These are phyloP conservation scores for Trichophyton schoenleinii DNA, from an alignment of 2,329 filamentous ascomycete genomes.

Conservation along the genomic window DNA sequence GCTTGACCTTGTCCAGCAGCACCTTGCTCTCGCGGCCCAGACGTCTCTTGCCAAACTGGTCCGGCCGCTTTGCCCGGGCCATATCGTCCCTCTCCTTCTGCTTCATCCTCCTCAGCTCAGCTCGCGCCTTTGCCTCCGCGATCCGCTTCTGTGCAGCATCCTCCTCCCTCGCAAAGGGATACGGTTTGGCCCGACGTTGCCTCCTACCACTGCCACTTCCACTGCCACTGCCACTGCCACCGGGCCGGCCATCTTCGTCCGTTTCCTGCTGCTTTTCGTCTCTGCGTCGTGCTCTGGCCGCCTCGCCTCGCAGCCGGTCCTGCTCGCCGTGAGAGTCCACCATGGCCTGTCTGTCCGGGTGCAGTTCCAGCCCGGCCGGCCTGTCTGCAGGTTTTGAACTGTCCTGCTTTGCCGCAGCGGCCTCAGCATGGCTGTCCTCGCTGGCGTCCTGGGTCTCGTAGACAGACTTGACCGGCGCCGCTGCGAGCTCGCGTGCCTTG, in stretches of 20 bases:
- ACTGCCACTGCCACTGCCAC: conserved; percentile 18
- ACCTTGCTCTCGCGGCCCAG: conserved; percentile 69
- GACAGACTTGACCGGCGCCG: conserved; percentile 22
- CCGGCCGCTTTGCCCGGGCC: conserved; percentile 48
- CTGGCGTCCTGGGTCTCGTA: conserved; percentile 22
- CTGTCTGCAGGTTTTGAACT: conserved; percentile 19
- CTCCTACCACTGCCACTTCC: conserved; percentile 17
- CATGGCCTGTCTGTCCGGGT: conserved; percentile 50
- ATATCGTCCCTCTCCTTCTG: conserved; percentile 58
- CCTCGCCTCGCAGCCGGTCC: background rate
- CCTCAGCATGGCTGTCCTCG: conserved; percentile 18
- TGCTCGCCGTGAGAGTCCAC: conserved; percentile 30
- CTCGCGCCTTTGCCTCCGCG: conserved; percentile 49
- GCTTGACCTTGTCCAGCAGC: conserved; percentile 65
- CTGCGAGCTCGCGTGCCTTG: conserved; percentile 47
- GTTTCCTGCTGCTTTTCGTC: conserved; percentile 12
- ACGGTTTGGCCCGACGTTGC: conserved; percentile 30
- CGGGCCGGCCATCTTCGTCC: conserved; percentile 17
- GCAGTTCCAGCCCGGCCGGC: conserved; percentile 26
- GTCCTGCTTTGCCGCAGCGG: conserved; percentile 12
- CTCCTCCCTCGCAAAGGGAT: conserved; percentile 53
- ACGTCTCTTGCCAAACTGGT: conserved; percentile 60
- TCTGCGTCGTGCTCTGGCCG: background rate
- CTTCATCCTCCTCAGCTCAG: conserved; percentile 53
- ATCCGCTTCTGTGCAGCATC: conserved; percentile 52